Percentiles rank a stretch among this genome's conserved stretches.
phyloP scores from a whole-genome alignment of 2,329 filamentous ascomycete genomes.

The Colletotrichum brevisporum region DNA sequence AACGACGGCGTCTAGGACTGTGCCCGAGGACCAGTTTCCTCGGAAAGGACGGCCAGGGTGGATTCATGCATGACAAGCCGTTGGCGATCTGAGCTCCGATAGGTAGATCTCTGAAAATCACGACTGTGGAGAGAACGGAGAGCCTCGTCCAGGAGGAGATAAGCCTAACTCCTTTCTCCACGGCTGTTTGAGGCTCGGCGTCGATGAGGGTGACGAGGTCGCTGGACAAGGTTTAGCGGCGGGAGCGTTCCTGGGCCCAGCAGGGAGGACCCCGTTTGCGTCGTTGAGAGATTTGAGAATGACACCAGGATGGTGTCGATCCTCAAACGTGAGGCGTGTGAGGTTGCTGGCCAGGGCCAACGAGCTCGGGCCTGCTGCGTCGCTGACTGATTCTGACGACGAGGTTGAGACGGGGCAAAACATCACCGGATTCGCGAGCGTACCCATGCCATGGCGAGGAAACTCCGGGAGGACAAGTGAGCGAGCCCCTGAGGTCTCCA shows the following conservation, averaged over 20 bases:
- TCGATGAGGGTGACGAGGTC: constrained; percentile 25
- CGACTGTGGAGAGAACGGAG: constrained; percentile 22
- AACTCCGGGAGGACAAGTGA: constrained; percentile 18
- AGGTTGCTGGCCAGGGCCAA: constrained; percentile 23
- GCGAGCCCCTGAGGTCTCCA: constrained; percentile 23
- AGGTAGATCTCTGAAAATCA: constrained; percentile 35
- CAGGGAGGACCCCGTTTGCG: constrained; percentile 27
- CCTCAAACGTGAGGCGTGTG: constrained; percentile 39
- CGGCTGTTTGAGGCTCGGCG: constrained; percentile 30
- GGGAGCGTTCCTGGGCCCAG: constrained; percentile 35
- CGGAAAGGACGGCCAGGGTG: constrained; percentile 26
- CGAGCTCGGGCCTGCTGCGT: constrained; percentile 31
- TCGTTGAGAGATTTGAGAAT: constrained; percentile 28
- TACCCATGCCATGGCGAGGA: constrained; percentile 13
- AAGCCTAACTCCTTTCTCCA: constrained; percentile 23
- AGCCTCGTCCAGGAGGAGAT: constrained; percentile 19
- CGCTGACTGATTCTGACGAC: constrained; percentile 23
- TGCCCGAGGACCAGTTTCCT: constrained; percentile 20
- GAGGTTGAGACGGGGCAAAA: constrained; percentile 32
- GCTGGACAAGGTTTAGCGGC: constrained; percentile 33
- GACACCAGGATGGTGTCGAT: constrained; percentile 36
- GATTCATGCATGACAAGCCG: constrained; percentile 31
- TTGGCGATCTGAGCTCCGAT: constrained; percentile 31
- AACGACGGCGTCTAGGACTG: constrained; percentile 15
- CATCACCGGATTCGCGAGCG: constrained; percentile 18